phyloP scores from a whole-genome alignment of 225 moss, liverwort and hornwort species.

The Pseudoscleropodium purum region DNA sequence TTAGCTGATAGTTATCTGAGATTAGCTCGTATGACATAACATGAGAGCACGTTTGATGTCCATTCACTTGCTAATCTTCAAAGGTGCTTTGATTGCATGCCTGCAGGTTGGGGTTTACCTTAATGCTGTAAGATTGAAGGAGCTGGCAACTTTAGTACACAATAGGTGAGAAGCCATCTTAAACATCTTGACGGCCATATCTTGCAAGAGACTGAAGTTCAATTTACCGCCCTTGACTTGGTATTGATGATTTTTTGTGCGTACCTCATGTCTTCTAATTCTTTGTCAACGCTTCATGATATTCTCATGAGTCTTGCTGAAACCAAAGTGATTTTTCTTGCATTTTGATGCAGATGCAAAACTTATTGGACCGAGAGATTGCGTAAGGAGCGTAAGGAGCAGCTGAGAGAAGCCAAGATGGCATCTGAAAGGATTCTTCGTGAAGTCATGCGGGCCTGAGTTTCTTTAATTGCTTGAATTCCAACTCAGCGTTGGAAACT shows the following conservation, averaged over 20 bases:
- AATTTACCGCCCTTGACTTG: not conserved
- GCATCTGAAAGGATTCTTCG: slow-evolving; percentile 34
- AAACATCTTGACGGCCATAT: not conserved
- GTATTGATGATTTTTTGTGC: not conserved
- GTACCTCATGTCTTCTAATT: not conserved
- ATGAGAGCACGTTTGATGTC: not conserved
- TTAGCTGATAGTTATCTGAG: not conserved
- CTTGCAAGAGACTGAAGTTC: not conserved
- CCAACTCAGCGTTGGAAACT: not conserved
- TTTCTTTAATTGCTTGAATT: not conserved
- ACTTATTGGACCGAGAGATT: slow-evolving; percentile 36
- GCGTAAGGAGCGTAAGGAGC: slow-evolving; percentile 32
- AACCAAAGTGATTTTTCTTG: not conserved
- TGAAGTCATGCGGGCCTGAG: slow-evolving; percentile 20
- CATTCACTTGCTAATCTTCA: not conserved
- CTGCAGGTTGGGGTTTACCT: slow-evolving; percentile 43
- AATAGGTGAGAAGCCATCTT: slow-evolving; percentile 14
- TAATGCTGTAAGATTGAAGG: slow-evolving; percentile 23
- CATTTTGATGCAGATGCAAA: slow-evolving; percentile 24
- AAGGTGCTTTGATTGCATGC: not conserved
- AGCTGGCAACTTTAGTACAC: slow-evolving; percentile 35
- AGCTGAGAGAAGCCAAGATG: slow-evolving; percentile 41
- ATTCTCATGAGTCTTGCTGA: not conserved
- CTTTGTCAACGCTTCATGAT: not conserved
- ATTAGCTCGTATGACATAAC: not conserved